Conservation (phyloP, 2,329 filamentous ascomycete genomes). For the Diaporthe ampelina region DNA sequence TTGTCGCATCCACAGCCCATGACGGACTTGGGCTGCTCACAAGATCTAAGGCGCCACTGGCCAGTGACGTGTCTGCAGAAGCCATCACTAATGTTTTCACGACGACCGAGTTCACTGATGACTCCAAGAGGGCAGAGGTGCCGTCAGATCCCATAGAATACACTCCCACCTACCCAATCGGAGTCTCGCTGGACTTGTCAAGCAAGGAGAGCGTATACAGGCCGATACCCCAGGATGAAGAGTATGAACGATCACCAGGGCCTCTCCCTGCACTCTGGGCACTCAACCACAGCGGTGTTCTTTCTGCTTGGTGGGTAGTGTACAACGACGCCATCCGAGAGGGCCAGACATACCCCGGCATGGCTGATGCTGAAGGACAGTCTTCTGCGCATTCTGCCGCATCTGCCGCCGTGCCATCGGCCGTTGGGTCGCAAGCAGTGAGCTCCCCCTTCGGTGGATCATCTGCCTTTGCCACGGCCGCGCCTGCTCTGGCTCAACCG, state of each 20-base stretch:
- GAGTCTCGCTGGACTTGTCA: constrained; percentile 87
- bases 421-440: constrained; percentile 48
- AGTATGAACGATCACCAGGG: constrained; percentile 82
- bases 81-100: constrained; percentile 78
- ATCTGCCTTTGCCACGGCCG: constrained; percentile 63
- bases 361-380: constrained; percentile 64
- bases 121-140: constrained; percentile 80
- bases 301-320: constrained; percentile 91
- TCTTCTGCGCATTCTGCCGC: constrained; percentile 53
- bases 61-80: constrained; percentile 70
- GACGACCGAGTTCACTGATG: constrained; percentile 78
- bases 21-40: constrained; percentile 85
- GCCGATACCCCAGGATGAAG: constrained; percentile 81
- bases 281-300: constrained; percentile 88
- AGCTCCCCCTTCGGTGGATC: constrained; percentile 46
- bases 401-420: constrained; percentile 48
- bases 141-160: constrained; percentile 75
- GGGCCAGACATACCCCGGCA: constrained; percentile 79
- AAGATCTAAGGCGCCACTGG: constrained; percentile 77
- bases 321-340: constrained; percentile 88
- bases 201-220: constrained; percentile 82
- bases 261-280: constrained; percentile 88
- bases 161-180: constrained; percentile 83
- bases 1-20: constrained; percentile 85
- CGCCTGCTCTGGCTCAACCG: constrained; percentile 27